Percentiles rank a stretch among this genome's conserved stretches.
Conservation (phyloP, 345 rosid species). For the Hibiscus syriacus region DNA sequence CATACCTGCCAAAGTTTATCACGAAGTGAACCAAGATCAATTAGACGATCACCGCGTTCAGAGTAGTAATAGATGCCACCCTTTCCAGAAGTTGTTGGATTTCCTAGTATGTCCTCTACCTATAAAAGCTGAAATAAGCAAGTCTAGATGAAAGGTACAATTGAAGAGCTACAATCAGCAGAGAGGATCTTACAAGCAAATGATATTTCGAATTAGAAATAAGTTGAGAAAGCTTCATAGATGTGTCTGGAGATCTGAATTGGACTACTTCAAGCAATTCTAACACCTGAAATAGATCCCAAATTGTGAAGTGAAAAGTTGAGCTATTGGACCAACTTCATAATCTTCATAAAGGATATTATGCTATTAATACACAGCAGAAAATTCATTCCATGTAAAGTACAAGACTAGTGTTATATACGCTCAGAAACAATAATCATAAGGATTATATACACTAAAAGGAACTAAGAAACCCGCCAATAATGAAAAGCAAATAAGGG, state of each 20-base stretch:
- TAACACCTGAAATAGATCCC: slow-evolving; percentile 46
- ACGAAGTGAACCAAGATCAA: slow-evolving; percentile 72
- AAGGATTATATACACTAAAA: not conserved
- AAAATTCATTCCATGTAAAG: not conserved
- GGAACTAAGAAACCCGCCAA: not conserved
- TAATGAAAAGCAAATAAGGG: not conserved
- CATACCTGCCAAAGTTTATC: slow-evolving; percentile 84
- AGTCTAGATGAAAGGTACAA: slow-evolving; percentile 4
- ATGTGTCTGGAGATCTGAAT: slow-evolving; percentile 75
- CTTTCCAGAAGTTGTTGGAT: slow-evolving; percentile 53
- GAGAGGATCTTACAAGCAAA: slow-evolving; percentile 48
- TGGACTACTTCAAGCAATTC: slow-evolving; percentile 84
- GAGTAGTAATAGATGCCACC: slow-evolving; percentile 81
- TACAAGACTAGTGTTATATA: not conserved
- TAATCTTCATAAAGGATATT: not conserved
- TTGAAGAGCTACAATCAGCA: not conserved
- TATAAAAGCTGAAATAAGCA: slow-evolving; percentile 21
- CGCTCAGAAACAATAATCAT: not conserved
- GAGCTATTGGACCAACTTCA: not conserved
- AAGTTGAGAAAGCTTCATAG: slow-evolving; percentile 59
- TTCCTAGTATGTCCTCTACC: slow-evolving; percentile 77
- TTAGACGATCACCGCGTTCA: slow-evolving; percentile 87
- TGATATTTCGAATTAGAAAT: slow-evolving; percentile 55
- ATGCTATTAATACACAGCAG: not conserved
- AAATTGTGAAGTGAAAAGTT: slow-evolving; percentile 1